Conservation (phyloP, 139 green algal species). For the Picochlorum sp. region DNA sequence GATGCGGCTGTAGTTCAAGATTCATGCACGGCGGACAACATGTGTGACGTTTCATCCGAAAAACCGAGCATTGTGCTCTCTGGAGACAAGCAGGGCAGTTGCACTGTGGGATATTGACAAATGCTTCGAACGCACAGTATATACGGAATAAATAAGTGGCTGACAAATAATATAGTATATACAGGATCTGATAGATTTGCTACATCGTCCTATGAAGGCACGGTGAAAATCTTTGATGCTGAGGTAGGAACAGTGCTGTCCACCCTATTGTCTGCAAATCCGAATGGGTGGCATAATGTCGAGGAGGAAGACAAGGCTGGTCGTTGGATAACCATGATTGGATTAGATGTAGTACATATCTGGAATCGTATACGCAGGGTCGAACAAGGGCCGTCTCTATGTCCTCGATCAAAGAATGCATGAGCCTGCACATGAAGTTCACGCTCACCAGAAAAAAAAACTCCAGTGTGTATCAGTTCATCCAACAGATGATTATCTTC, state of each 20-base stretch:
- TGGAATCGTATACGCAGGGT: conserved; percentile 41
- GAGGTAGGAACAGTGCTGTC: not conserved
- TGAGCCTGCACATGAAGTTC: conserved; percentile 32
- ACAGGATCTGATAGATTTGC: conserved; percentile 17
- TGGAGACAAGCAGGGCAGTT: conserved; percentile 75
- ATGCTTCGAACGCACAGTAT: conserved; percentile 68
- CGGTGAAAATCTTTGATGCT: conserved; percentile 35
- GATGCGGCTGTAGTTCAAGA: conserved; percentile 75
- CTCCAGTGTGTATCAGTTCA: conserved; percentile 48
- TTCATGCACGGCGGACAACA: conserved; percentile 62
- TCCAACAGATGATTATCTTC: conserved; percentile 50
- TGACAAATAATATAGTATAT: conserved; percentile 55
- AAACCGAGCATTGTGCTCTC: conserved; percentile 59
- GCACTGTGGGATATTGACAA: conserved; percentile 76
- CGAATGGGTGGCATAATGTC: conserved; percentile 1
- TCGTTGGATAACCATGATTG: conserved; percentile 21
- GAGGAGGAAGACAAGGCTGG: conserved; percentile 3
- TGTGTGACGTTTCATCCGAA: conserved; percentile 67
- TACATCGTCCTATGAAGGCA: conserved; percentile 57
- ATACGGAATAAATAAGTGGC: conserved; percentile 49
- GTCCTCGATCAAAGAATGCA: conserved; percentile 39
- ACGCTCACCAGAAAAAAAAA: conserved; percentile 42
- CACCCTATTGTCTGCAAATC: not conserved
- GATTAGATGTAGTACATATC: conserved; percentile 14
- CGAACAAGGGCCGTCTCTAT: conserved; percentile 52